phyloP scores from a whole-genome alignment of 1,284 basidiomycete genomes.

The Cutaneotrichosporon daszewskae region DNA sequence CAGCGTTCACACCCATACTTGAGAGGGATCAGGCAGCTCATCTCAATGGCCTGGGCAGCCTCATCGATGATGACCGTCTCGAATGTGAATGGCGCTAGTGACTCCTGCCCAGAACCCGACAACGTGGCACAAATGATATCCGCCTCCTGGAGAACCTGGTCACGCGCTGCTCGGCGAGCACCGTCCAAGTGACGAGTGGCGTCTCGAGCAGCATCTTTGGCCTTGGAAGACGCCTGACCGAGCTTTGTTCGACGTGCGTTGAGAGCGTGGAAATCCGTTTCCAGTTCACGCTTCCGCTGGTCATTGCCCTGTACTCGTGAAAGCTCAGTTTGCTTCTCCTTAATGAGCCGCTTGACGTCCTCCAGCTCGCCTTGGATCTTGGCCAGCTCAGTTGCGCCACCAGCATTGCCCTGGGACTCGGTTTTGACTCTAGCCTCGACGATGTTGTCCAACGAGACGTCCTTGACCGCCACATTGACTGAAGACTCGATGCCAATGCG shows the following conservation, averaged over 20 bases:
- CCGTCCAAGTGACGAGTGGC: conserved; percentile 67
- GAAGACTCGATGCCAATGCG: conserved; percentile 76
- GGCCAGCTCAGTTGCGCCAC: conserved; percentile 51
- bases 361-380: conserved; percentile 63
- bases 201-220: conserved; percentile 74
- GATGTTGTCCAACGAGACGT: conserved; percentile 79
- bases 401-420: conserved; percentile 51
- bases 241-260: conserved; percentile 61
- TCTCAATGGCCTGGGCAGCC: conserved; percentile 93
- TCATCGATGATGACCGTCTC: conserved; percentile 98
- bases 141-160: conserved; percentile 75
- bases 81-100: conserved; percentile 76
- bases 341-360: conserved; percentile 58
- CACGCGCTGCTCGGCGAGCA: conserved; percentile 62
- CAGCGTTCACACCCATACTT: conserved; percentile 80
- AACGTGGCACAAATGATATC: conserved; percentile 94
- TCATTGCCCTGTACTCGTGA: conserved; percentile 32
- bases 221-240: conserved; percentile 65
- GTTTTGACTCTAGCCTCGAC: conserved; percentile 69
- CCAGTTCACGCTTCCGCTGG: conserved; percentile 51
- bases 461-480: conserved; percentile 76
- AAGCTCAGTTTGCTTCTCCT: conserved; percentile 60
- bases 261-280: conserved; percentile 64
- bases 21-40: conserved; percentile 93
- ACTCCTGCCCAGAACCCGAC: conserved; percentile 86